phyloP scores from a whole-genome alignment of 192 early-diverging fungal genomes.

The Coemansia sp. region DNA sequence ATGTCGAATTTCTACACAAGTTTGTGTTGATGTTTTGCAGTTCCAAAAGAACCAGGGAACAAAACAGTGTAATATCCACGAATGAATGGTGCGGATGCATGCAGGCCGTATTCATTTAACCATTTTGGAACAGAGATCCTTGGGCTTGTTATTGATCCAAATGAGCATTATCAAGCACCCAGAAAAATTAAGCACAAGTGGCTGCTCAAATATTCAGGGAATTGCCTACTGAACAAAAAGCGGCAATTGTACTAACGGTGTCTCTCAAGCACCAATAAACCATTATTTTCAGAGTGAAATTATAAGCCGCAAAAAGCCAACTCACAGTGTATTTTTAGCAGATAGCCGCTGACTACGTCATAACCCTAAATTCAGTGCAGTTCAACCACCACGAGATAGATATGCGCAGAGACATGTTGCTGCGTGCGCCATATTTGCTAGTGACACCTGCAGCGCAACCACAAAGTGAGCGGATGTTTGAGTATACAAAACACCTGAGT shows the following conservation, averaged over 20 bases:
- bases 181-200: background rate
- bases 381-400: background rate
- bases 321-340: background rate
- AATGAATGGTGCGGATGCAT: background rate
- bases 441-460: background rate
- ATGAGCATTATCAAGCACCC: background rate
- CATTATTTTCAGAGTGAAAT: background rate
- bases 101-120: constrained; percentile 5
- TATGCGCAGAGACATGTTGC: background rate
- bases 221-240: background rate
- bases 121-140: background rate
- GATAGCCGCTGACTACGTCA: background rate
- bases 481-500: background rate
- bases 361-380: background rate
- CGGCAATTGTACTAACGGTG: background rate
- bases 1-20: background rate
- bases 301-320: background rate
- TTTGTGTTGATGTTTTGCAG: background rate
- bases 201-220: background rate
- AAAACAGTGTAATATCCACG: background rate
- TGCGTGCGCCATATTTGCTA: background rate
- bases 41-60: background rate
- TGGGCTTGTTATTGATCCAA: background rate
- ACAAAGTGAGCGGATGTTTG: background rate
- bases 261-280: background rate